Evolutionary conservation across 129 eudicot species (phyloP).

Genomic region (Artemisia annua): DNA sequence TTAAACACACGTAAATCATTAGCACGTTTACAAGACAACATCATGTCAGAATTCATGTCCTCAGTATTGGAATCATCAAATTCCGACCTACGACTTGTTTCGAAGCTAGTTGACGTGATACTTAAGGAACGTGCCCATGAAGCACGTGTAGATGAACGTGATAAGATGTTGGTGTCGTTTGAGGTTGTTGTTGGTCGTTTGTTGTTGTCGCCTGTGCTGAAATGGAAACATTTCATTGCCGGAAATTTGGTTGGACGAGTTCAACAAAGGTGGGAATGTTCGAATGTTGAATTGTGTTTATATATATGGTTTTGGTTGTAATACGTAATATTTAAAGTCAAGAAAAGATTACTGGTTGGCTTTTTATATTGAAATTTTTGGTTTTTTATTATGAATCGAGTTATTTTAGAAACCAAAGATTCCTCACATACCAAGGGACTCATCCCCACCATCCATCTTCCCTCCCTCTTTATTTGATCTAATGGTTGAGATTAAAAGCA

Average conservation of each 20-base stretch:
- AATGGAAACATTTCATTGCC: constrained; percentile 81
- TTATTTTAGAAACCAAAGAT: too few species aligned
- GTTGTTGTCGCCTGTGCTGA: constrained; percentile 41
- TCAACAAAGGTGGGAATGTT: constrained; percentile 29
- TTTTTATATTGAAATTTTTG: too few species aligned
- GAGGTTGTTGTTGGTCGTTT: constrained; percentile 21
- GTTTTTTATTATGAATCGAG: too few species aligned
- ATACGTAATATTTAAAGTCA: too few species aligned
- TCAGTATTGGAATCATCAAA: constrained; percentile 40
- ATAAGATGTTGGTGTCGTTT: constrained; percentile 35
- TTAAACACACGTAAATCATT: constrained; percentile 69
- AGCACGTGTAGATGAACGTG: constrained; percentile 49
- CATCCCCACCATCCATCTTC: too few species aligned
- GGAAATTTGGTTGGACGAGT: constrained; percentile 26
- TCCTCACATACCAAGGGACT: too few species aligned
- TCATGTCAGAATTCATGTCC: constrained; percentile 37
- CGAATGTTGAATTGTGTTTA: constrained; percentile 27
- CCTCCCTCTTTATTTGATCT: too few species aligned
- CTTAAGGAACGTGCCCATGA: constrained; percentile 88
- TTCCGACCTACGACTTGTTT: constrained; percentile 59
- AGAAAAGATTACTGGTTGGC: too few species aligned
- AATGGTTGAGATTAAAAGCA: too few species aligned
- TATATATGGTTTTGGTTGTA: background rate
- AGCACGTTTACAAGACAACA: constrained; percentile 50
- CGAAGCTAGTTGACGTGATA: constrained; percentile 55